Evolutionary conservation across 2,329 filamentous ascomycete species (phyloP).

Genomic region (Fusarium stilboides): DNA sequence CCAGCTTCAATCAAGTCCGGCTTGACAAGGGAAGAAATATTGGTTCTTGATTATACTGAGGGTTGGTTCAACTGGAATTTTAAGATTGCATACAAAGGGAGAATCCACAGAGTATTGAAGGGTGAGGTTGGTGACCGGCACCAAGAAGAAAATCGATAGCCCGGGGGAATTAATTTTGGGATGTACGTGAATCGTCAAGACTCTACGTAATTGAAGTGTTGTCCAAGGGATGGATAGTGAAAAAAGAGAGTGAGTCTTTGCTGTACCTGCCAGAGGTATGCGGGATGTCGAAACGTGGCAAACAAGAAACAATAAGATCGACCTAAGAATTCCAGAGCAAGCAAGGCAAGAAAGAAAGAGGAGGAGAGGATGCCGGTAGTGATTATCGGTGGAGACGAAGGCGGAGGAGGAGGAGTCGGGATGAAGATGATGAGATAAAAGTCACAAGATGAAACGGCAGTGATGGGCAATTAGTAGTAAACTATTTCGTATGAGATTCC

Average conservation of each 20-base stretch:
- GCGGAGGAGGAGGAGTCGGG: slow-evolving; percentile 19
- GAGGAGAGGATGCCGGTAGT: neutral
- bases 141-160: slow-evolving; percentile 32
- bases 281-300: slow-evolving; percentile 43
- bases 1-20: slow-evolving; percentile 43
- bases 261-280: slow-evolving; percentile 47
- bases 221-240: slow-evolving; percentile 33
- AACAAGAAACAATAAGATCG: slow-evolving; percentile 37
- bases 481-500: slow-evolving; percentile 10
- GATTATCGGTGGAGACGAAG: slow-evolving; percentile 20
- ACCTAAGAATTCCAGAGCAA: slow-evolving; percentile 39
- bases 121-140: slow-evolving; percentile 42
- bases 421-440: slow-evolving; percentile 32
- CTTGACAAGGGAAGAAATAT: slow-evolving; percentile 48
- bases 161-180: slow-evolving; percentile 22
- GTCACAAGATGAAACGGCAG: slow-evolving; percentile 39
- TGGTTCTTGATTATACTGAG: slow-evolving; percentile 35
- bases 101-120: slow-evolving; percentile 43
- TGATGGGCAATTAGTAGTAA: slow-evolving; percentile 29
- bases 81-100: slow-evolving; percentile 47
- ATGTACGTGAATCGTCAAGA: slow-evolving; percentile 42
- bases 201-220: slow-evolving; percentile 30
- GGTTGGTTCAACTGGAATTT: slow-evolving; percentile 42
- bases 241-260: slow-evolving; percentile 11
- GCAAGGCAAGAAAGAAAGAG: slow-evolving; percentile 10